These are phyloP conservation scores for Aegilops longissima DNA, from an alignment of 176 grass and related monocot genomes.

Conservation along the genomic window DNA sequence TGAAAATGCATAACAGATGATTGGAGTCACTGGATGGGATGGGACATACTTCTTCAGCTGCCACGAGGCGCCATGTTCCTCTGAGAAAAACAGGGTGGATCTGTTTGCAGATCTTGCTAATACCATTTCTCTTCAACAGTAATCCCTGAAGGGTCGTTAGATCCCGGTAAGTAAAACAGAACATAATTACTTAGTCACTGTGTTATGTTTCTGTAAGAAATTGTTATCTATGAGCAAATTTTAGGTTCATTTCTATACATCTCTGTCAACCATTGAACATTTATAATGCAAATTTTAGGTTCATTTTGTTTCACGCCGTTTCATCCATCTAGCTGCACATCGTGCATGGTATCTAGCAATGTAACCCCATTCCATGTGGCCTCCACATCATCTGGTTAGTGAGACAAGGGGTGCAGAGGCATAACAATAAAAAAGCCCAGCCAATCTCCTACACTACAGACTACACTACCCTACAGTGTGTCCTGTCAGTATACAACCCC, in stretches of 20 bases:
- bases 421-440: conserved; percentile 20
- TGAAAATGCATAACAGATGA: not conserved
- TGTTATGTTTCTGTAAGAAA: not conserved
- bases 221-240: too few species aligned
- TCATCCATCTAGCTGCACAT: conserved; percentile 10
- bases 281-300: not conserved
- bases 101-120: not conserved
- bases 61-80: conserved; percentile 22
- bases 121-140: not conserved
- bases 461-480: conserved; percentile 1
- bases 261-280: not conserved
- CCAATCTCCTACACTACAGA: not conserved
- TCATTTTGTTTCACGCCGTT: conserved; percentile 22
- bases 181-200: not conserved
- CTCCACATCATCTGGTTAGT: conserved; percentile 7
- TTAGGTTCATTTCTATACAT: not conserved
- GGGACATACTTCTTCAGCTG: not conserved
- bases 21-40: not conserved
- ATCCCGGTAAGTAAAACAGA: not conserved
- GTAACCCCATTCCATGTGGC: not conserved
- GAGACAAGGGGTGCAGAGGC: conserved; percentile 36
- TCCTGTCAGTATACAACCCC: conserved; percentile 26
- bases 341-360: conserved; percentile 12
- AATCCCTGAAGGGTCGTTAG: not conserved
- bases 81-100: conserved; percentile 15